phyloP scores from a whole-genome alignment of 2,329 filamentous ascomycete species.

The Arthrinium phaeospermum region DNA sequence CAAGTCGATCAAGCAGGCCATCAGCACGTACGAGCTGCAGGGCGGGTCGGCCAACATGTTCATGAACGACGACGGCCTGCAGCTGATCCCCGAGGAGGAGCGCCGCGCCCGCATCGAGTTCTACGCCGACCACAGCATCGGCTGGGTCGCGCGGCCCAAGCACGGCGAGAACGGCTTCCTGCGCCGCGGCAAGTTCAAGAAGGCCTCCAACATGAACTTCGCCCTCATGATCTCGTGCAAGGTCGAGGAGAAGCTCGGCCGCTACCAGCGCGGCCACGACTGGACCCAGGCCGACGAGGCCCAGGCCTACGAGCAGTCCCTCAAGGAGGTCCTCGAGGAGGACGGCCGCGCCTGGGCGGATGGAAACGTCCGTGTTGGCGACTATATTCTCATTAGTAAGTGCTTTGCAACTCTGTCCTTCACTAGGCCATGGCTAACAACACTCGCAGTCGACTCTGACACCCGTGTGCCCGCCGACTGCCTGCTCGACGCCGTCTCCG shows the following conservation, averaged over 20 bases:
- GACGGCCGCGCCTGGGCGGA: conserved; percentile 62
- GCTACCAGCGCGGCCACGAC: conserved; percentile 49
- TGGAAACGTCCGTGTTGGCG: conserved; percentile 65
- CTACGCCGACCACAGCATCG: conserved; percentile 72
- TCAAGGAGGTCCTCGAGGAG: conserved; percentile 57
- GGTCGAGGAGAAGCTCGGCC: conserved; percentile 64
- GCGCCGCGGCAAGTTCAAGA: conserved; percentile 69
- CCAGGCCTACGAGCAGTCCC: conserved; percentile 54
- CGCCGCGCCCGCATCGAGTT: conserved; percentile 69
- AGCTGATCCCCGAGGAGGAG: conserved; percentile 68
- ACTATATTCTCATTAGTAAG: conserved; percentile 65
- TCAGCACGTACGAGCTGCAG: conserved; percentile 77
- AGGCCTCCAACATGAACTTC: conserved; percentile 80
- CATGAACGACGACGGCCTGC: conserved; percentile 76
- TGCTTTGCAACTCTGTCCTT: background rate
- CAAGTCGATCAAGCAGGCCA: conserved; percentile 77
- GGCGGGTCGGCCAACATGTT: conserved; percentile 81
- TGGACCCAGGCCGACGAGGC: conserved; percentile 52
- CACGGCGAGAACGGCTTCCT: conserved; percentile 68
- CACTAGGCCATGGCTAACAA: background rate
- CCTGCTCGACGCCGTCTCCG: conserved; percentile 70
- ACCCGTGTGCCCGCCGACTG: conserved; percentile 72
- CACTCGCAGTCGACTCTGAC: conserved; percentile 63
- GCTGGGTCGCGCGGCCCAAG: conserved; percentile 70
- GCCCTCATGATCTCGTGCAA: conserved; percentile 65